Percentiles rank a stretch among this genome's conserved stretches.
phyloP scores from a whole-genome alignment of 345 rosid species.

The Microthlaspi erraticum region DNA sequence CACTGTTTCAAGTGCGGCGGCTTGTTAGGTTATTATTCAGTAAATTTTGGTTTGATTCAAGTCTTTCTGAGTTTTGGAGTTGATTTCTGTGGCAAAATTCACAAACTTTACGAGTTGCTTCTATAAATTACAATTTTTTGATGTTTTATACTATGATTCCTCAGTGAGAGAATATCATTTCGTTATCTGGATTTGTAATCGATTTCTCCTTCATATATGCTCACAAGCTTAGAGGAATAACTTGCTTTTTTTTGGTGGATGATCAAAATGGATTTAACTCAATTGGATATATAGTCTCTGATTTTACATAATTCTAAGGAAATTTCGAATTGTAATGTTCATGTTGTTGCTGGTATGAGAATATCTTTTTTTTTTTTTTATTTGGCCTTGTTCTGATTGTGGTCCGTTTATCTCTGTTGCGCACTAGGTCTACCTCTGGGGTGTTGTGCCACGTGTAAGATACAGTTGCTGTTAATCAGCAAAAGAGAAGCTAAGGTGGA shows the following conservation, averaged over 20 bases:
- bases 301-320: not conserved
- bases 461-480: slow-evolving; percentile 36
- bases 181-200: not conserved
- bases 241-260: slow-evolving; percentile 19
- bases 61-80: slow-evolving; percentile 10
- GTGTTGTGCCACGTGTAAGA: slow-evolving; percentile 22
- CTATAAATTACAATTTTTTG: slow-evolving; percentile 11
- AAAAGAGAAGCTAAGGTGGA: slow-evolving; percentile 42
- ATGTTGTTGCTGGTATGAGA: slow-evolving; percentile 20
- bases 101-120: slow-evolving; percentile 20
- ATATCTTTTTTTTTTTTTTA: not conserved
- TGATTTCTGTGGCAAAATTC: not conserved
- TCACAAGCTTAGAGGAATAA: slow-evolving; percentile 22
- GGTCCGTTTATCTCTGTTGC: slow-evolving; percentile 11
- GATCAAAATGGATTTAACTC: slow-evolving; percentile 21
- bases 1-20: slow-evolving; percentile 26
- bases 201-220: not conserved
- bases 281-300: slow-evolving; percentile 16
- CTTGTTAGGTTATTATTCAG: slow-evolving; percentile 18
- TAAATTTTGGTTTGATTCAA: slow-evolving; percentile 21
- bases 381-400: slow-evolving; percentile 10
- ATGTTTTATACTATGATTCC: slow-evolving; percentile 24
- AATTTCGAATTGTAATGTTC: not conserved
- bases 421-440: slow-evolving; percentile 25
- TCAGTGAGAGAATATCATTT: slow-evolving; percentile 1